Percentiles rank a stretch among this genome's conserved stretches.
These are phyloP conservation scores for Solanum pinnatisectum DNA, from an alignment of 257 asterid species.

Conservation along the genomic window DNA sequence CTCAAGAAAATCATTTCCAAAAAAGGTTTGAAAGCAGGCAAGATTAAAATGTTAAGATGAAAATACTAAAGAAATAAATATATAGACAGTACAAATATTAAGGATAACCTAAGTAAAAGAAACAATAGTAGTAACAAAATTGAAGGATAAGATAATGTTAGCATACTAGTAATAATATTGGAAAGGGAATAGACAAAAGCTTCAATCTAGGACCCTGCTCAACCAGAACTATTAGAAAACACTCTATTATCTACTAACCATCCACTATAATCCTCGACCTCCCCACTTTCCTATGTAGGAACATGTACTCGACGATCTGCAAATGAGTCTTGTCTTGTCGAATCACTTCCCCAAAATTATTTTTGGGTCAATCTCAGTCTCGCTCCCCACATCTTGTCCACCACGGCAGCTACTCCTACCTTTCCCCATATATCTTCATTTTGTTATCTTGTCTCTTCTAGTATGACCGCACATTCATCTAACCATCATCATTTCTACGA, in stretches of 20 bases:
- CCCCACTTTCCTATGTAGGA: not conserved
- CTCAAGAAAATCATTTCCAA: not conserved
- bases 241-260: not conserved
- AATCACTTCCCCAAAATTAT: not conserved
- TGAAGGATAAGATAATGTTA: not conserved
- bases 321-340: not conserved
- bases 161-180: not conserved
- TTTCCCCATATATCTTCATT: not conserved
- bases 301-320: too few relatives aligned
- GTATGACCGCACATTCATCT: not conserved
- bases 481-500: not conserved
- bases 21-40: not conserved
- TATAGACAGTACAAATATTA: not conserved
- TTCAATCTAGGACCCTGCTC: not conserved
- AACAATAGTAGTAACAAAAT: not conserved
- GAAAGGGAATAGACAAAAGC: not conserved
- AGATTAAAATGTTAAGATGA: not conserved
- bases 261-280: not conserved
- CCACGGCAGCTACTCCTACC: not conserved
- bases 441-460: not conserved
- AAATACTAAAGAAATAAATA: not conserved
- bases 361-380: not conserved
- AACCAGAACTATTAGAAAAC: not conserved
- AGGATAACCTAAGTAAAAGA: not conserved
- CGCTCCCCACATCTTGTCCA: not conserved